Base-by-base conservation (phyloP, 2,329 filamentous ascomycete species). In the Talaromyces sp. region DNA sequence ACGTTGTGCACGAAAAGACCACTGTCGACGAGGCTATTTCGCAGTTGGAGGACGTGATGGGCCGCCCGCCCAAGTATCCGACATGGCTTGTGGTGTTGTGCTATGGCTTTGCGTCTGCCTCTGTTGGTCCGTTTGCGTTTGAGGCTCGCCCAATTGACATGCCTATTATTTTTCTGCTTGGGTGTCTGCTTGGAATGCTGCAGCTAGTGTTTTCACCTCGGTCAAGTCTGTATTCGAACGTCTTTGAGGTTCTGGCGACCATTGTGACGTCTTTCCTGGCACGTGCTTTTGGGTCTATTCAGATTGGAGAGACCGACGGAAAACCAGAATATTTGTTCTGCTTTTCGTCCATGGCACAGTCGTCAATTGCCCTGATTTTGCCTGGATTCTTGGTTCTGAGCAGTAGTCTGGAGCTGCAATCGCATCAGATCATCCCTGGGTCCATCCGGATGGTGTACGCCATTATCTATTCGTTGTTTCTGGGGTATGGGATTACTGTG, bases 91-190 rank as follows among this genome's bases (percentile, higher is more conserved):
- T 83, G 13, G 85, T 96, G 0, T 73, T 86, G 0, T 77, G 91
- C 32, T 93, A 91, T 66, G 91, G 91, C 0, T 75, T 92, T 6
- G 90, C 91, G 1, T 91, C 89, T 13, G 88, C 86, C 0, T 84
- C 81, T 7, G 90, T 95, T 0, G 90, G 89, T 0, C 90, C 90
- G 0, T 95, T 95, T 68, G 90, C 89, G 3, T 96, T 95, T 69
- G 80, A 86, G 59, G 89, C 89, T 2, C 84, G 90, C 3, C 84
- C 87, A 46, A 88, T 93, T 67, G 91, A 96, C 70, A 78, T 95
- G 61, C 90, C 90, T 0, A 82, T 93, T 29, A 86, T 87, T 21
- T 95, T 95, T 71, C 59, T 91, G 0, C 81, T 96, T 0, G 91
- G 91, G 1, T 87, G 85, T 68, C 77, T 93, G 19, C 81, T 96